These are phyloP conservation scores for Linnemannia zychae DNA, from an alignment of 192 early-diverging fungal genomes.

Conservation along the genomic window DNA sequence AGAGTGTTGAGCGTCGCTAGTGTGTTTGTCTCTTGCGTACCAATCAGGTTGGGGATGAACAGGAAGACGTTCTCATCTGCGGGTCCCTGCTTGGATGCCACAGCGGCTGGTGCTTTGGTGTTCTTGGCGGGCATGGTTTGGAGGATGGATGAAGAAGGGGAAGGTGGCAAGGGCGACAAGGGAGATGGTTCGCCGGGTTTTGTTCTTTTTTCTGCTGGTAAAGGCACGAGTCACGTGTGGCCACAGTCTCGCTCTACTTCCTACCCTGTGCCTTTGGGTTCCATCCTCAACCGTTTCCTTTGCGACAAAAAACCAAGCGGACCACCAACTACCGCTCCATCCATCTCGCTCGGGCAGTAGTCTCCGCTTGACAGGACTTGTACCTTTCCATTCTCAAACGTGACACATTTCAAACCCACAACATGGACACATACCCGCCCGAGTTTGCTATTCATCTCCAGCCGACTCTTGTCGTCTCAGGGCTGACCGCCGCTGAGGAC, in stretches of 20 bases:
- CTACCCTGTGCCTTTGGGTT: neutral
- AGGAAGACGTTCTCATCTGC: slow-evolving; percentile 74
- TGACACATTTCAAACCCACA: neutral
- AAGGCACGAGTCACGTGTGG: slow-evolving; percentile 12
- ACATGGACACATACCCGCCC: slow-evolving; percentile 70
- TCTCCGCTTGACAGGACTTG: too few species aligned
- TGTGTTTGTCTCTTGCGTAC: slow-evolving; percentile 54
- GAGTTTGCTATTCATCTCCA: slow-evolving; percentile 71
- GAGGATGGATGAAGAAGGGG: slow-evolving; percentile 1
- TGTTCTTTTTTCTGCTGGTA: neutral
- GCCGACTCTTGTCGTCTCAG: slow-evolving; percentile 67
- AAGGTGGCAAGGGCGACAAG: neutral
- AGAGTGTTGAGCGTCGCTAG: neutral
- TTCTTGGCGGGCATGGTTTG: slow-evolving; percentile 46
- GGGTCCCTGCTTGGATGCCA: slow-evolving; percentile 28
- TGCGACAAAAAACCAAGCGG: neutral
- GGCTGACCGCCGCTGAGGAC: slow-evolving; percentile 54
- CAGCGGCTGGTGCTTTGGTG: slow-evolving; percentile 19
- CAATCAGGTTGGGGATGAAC: slow-evolving; percentile 86
- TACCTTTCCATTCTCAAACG: neutral
- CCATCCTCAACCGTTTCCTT: neutral
- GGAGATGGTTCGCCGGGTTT: neutral
- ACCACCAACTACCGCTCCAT: neutral
- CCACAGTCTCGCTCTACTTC: neutral
- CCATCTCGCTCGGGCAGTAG: neutral